These are phyloP conservation scores for Blastocystis sp. DNA, from an alignment of 352 stramenopile genomes.

Conservation along the genomic window DNA sequence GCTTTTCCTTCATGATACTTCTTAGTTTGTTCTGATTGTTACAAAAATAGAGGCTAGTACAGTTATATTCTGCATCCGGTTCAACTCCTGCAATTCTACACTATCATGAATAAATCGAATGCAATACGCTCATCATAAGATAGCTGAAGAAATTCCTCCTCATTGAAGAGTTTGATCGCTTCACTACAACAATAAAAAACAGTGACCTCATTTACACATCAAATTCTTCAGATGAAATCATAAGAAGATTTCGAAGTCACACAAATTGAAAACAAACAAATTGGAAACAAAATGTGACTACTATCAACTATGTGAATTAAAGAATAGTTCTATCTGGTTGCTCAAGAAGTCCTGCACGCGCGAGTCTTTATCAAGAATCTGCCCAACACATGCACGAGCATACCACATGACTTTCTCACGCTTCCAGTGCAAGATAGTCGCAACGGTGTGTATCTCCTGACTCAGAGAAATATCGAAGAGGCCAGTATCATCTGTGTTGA, in stretches of 20 bases:
- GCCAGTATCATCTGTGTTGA: constrained; percentile 28
- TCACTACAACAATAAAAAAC: neutral
- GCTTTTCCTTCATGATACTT: neutral
- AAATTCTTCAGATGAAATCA: neutral
- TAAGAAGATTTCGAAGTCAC: neutral
- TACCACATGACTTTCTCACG: neutral
- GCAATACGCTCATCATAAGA: neutral
- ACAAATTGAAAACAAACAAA: constrained; percentile 4
- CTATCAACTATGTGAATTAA: neutral
- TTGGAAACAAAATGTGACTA: neutral
- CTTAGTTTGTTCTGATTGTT: neutral
- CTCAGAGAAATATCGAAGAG: neutral
- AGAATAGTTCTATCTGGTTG: neutral
- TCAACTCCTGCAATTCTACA: neutral
- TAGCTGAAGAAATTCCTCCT: neutral
- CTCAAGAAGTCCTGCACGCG: neutral
- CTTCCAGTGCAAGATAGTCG: neutral
- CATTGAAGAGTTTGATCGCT: neutral
- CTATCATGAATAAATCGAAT: neutral
- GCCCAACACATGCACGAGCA: neutral
- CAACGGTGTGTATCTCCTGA: neutral
- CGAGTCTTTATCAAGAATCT: neutral
- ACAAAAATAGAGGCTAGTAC: neutral
- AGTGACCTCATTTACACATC: neutral
- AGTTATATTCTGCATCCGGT: neutral